phyloP scores from a whole-genome alignment of 495 filamentous ascomycete genomes.

The Hyaloscypha variabilis region DNA sequence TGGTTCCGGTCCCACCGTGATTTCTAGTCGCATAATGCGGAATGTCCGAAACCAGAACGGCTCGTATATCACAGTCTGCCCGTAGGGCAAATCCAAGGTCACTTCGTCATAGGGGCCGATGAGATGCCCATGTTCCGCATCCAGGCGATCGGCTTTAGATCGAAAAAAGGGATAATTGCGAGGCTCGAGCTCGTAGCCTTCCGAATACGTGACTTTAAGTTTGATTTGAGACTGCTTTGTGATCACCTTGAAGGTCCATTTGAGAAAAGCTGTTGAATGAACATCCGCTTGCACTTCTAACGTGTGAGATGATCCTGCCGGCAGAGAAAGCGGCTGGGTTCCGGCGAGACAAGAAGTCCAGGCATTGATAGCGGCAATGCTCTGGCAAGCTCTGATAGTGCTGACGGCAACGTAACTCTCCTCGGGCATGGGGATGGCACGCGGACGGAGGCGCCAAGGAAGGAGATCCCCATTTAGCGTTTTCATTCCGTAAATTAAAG shows the following conservation, averaged over 20 bases:
- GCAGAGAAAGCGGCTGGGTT: slow-evolving; percentile 25
- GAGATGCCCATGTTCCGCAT: slow-evolving; percentile 36
- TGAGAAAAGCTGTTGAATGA: slow-evolving; percentile 43
- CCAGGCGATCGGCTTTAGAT: slow-evolving; percentile 38
- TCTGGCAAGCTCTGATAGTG: slow-evolving; percentile 33
- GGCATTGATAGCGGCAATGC: slow-evolving; percentile 12
- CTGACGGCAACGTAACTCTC: slow-evolving; percentile 27
- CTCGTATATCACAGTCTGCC: slow-evolving; percentile 32
- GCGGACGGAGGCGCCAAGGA: slow-evolving; percentile 39
- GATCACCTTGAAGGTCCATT: slow-evolving; percentile 35
- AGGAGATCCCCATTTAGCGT: slow-evolving; percentile 41
- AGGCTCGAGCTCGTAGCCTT: slow-evolving; percentile 45
- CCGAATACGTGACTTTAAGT: slow-evolving; percentile 41
- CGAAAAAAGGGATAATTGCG: slow-evolving; percentile 43
- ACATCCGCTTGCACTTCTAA: slow-evolving; percentile 41
- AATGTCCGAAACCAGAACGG: slow-evolving; percentile 48
- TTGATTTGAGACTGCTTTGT: slow-evolving; percentile 27
- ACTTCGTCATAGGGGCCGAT: slow-evolving; percentile 41
- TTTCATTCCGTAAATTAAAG: slow-evolving; percentile 35
- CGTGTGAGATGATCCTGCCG: slow-evolving; percentile 30
- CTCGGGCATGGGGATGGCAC: slow-evolving; percentile 40
- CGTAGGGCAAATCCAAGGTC: slow-evolving; percentile 20
- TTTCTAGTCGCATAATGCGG: slow-evolving; percentile 36
- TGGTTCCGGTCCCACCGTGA: slow-evolving; percentile 24
- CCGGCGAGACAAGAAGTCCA: slow-evolving; percentile 32